Conservation (phyloP, 495 filamentous ascomycete species). For the Tuber borchii region DNA sequence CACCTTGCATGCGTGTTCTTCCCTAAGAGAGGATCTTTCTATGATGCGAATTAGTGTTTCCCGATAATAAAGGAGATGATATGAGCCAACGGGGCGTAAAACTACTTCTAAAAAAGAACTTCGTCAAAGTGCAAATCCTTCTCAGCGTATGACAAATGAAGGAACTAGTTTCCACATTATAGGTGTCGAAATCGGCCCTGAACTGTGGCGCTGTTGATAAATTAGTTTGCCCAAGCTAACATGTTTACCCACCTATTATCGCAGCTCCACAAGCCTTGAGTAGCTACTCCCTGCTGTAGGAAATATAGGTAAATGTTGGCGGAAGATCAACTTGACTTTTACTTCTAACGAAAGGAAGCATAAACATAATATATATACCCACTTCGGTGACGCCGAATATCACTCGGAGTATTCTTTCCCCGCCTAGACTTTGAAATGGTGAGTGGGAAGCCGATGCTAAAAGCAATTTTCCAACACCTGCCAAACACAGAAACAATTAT, state of each 20-base stretch:
- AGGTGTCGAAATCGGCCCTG: constrained; percentile 48
- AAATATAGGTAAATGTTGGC: not conserved
- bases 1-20: constrained; percentile 49
- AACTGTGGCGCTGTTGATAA: constrained; percentile 42
- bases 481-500: too few species aligned
- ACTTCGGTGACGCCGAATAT: too few species aligned
- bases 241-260: constrained; percentile 25
- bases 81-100: constrained; percentile 44
- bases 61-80: constrained; percentile 51
- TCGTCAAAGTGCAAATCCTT: constrained; percentile 49
- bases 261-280: too few species aligned
- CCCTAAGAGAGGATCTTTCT: constrained; percentile 47
- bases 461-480: too few species aligned
- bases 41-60: constrained; percentile 42
- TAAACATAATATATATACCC: too few species aligned
- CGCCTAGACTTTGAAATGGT: too few species aligned
- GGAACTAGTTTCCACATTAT: constrained; percentile 46
- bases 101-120: constrained; percentile 43
- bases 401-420: too few species aligned
- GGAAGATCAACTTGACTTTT: too few species aligned
- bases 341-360: too few species aligned
- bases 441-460: too few species aligned
- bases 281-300: constrained; percentile 12
- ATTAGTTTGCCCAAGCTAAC: constrained; percentile 35
- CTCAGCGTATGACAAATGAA: constrained; percentile 50